Conservation (phyloP, 2,329 filamentous ascomycete species). For the Ramularia endophylla region DNA sequence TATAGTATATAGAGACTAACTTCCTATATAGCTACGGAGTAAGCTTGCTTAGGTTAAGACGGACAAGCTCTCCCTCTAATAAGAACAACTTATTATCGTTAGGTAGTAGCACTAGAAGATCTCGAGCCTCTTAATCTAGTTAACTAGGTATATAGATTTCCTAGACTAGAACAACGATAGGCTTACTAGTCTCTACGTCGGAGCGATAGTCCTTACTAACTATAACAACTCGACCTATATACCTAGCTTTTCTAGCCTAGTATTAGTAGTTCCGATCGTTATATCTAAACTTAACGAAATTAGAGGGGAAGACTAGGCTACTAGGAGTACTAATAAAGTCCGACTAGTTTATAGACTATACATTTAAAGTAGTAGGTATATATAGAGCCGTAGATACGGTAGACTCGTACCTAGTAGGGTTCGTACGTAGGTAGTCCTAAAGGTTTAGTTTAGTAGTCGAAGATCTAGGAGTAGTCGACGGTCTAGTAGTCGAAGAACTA, state of each 20-base stretch:
- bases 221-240: not conserved
- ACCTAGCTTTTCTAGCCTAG: not conserved
- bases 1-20: not conserved
- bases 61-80: not conserved
- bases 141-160: too few relatives aligned
- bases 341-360: slow-evolving; percentile 2
- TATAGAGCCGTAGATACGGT: not conserved
- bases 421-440: too few relatives aligned
- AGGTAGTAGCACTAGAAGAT: not conserved
- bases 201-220: not conserved
- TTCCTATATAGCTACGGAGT: not conserved
- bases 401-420: not conserved
- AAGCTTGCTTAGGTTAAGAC: not conserved
- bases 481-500: too few relatives aligned
- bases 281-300: not conserved
- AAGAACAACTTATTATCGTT: not conserved
- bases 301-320: too few relatives aligned
- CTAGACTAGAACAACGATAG: too few relatives aligned
- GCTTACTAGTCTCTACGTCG: not conserved
- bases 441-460: not conserved
- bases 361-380: too few relatives aligned
- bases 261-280: not conserved
- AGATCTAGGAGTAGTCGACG: not conserved
- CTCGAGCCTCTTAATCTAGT: not conserved
- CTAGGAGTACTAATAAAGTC: not conserved